Evolutionary conservation across 495 filamentous ascomycete species (phyloP), one percentile per base, ranked within the genome.

Genomic region (Aspergillus incahuasiensis): DNA sequence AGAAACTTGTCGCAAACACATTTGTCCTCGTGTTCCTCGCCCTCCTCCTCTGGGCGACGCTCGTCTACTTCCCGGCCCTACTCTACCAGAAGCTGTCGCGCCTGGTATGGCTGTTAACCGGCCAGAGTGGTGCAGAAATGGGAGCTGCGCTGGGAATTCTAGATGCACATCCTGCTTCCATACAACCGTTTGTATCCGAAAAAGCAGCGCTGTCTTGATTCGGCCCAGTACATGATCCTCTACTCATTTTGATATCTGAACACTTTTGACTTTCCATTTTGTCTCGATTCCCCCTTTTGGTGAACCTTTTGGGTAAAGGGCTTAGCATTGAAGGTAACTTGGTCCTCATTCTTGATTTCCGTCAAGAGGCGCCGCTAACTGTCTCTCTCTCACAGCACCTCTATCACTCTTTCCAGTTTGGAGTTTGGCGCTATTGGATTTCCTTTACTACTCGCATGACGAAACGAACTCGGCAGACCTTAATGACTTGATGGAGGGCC

Each of bases 1-100:
- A 90, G 70, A 88, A 86, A 55, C 78, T 87, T 54, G 81, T 88
- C 48, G 83, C 88, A 68, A 89, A 78, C 50, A 57, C 68, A n/a
- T 75, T 74, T 48, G 71, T 78, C 18, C 42, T 76, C 0, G 58
- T 72, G 7, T 58, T 70, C 20, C 48, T 75, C 32, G 56, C 51
- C 13, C 65, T 77, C 0, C 60, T 77, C 5, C 41, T 70, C 20
- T 76, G 74, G 72, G 70, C 70, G 1, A 43, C 68, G 18, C 58
- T 71, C 18, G 60, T 76, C 34, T 76, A 74, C 55, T 74, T 74
- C 59, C 74, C 74, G 5, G 53, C 64, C 0, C 50, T 76, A 15
- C 67, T 76, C 13, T 76, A 69, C 56, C 58, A 68, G 39, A 76
- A 74, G 58, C 46, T 72, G 18, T 62, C 48, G 39, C 65, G 69